A percentile compares a stretch with the other conserved stretches of the same genome.
Conservation (phyloP, 495 filamentous ascomycete genomes). For the Aspergillus asperescens region DNA sequence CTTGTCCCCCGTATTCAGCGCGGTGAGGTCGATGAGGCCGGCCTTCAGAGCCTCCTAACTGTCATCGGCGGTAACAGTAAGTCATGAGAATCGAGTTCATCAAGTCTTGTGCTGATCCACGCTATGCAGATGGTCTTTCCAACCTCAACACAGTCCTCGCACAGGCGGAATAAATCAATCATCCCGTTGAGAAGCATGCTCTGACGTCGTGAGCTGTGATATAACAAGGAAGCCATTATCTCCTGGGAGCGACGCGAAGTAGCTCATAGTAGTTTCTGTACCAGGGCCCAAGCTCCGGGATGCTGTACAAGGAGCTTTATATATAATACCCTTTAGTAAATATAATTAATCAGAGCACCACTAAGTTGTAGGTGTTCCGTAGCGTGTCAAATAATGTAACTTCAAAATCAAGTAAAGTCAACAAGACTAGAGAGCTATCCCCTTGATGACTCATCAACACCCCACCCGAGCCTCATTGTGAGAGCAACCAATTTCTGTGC, state of each 20-base stretch:
- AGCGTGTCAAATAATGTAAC: not conserved
- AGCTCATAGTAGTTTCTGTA: not conserved
- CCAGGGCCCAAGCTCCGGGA: not conserved
- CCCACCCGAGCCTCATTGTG: not conserved
- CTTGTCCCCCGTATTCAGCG: conserved; percentile 13
- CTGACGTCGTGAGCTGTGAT: no score
- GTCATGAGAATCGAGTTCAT: not conserved
- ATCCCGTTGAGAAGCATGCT: no score
- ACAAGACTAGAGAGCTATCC: not conserved
- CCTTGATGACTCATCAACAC: not conserved
- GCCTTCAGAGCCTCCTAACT: conserved; percentile 12
- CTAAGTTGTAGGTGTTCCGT: not conserved
- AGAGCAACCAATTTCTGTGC: not conserved
- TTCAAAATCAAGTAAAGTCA: not conserved
- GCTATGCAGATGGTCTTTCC: conserved; percentile 1
- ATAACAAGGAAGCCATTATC: no score
- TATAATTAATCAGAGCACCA: not conserved
- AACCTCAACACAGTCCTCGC: conserved; percentile 8
- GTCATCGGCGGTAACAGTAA: conserved; percentile 10
- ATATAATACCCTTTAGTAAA: not conserved
- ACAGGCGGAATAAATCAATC: not conserved
- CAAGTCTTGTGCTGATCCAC: not conserved
- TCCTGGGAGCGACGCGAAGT: not conserved
- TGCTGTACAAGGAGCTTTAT: not conserved
- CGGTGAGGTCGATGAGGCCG: conserved; percentile 15